A percentile compares a stretch with the other conserved stretches of the same genome.
Evolutionary conservation across 371 early-diverging fungal genomes (phyloP).

Genomic region (Haplosporangium sp.): DNA sequence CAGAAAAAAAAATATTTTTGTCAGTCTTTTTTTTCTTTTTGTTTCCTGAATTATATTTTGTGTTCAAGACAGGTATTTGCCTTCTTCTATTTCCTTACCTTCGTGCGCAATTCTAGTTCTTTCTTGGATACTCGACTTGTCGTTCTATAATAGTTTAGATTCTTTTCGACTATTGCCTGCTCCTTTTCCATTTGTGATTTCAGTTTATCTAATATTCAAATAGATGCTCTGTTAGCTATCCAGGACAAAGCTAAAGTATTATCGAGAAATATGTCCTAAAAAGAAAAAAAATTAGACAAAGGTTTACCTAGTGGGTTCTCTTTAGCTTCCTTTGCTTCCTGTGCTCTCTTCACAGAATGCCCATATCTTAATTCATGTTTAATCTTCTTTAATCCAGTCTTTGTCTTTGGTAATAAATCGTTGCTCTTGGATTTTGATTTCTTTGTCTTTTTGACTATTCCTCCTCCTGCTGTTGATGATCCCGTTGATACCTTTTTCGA

Average conservation of each 20-base stretch:
- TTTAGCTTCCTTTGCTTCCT: constrained; percentile 54
- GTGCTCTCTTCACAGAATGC: constrained; percentile 58
- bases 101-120: constrained; percentile 45
- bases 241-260: neutral
- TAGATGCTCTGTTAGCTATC: neutral
- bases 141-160: constrained; percentile 38
- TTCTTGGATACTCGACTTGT: constrained; percentile 47
- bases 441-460: neutral
- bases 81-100: constrained; percentile 18
- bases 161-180: constrained; percentile 33
- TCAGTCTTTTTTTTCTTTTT: neutral
- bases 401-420: constrained; percentile 62
- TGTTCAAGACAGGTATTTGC: too few species aligned
- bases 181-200: constrained; percentile 38
- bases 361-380: constrained; percentile 71
- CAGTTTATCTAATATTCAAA: constrained; percentile 26
- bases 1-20: neutral
- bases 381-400: constrained; percentile 69
- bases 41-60: neutral
- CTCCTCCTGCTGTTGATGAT: neutral
- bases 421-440: constrained; percentile 12
- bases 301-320: constrained; percentile 66
- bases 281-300: neutral
- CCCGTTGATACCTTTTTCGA: neutral
- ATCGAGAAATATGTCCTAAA: neutral